Evolutionary conservation across 495 filamentous ascomycete species (phyloP), one percentile per base, ranked within the genome.

Genomic region (Aspergillus asperescens): DNA sequence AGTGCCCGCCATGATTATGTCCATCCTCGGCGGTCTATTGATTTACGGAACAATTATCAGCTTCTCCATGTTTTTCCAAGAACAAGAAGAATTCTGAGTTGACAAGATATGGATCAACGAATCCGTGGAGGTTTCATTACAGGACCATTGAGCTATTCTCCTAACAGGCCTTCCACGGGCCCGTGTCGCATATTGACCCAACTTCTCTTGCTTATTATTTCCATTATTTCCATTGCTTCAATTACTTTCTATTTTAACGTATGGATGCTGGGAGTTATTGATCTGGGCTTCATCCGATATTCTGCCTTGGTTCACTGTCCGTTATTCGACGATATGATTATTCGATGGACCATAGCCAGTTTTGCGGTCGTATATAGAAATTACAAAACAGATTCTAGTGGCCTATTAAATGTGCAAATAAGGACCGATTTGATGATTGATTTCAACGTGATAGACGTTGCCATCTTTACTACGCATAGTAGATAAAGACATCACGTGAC

Each of bases 41-140:
- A 97, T 97, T 59, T 99, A 99, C 68, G 90, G 89, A 28, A 99
- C 93, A 12, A 96, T 99, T 64, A 93, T 97, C 66, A 90, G 84
- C 67, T 99, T 99, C 72, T 85, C 82, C 32, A 89, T 94, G 89
- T 97, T 97, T 74, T 99, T 99, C 79, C 84, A 90, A 67, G 90
- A 96, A 66, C 88, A 96, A 73, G 82, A 91, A 57, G 93, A 96
- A 58, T 98, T 88, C 60, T 83, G 56, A 69, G 20, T n/a, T 31
- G 43, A 16, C 25, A 19, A 50, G 20, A 9, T 19, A 24, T 25
- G 39, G 7, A 20, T 20, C 28, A 41, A 44, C 20, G 25, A n/a
- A 37, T 10, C 19, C 7, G 39, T 34, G 38, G 9, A n/a, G 37
- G 15, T 22, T 45, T 50, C 38, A 16, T 20, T 40, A 15, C 24